These are phyloP conservation scores for Thermomucor indicae-seudaticae DNA, from an alignment of 371 early-diverging fungal species.

Conservation along the genomic window DNA sequence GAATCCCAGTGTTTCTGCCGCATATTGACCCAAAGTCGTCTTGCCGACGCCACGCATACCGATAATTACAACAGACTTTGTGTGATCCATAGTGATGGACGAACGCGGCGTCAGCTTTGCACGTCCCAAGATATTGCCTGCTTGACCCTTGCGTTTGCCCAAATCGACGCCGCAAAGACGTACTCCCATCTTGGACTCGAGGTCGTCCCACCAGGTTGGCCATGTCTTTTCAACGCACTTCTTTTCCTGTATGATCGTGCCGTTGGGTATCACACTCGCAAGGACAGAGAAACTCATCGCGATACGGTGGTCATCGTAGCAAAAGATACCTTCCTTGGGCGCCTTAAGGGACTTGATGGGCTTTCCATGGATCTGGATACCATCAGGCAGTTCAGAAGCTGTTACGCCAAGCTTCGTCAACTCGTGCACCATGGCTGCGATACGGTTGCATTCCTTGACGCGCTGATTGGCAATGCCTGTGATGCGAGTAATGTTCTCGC, in stretches of 20 bases:
- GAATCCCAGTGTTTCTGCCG: slow-evolving; percentile 64
- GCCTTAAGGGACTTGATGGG: slow-evolving; percentile 48
- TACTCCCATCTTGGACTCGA: slow-evolving; percentile 75
- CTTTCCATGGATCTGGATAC: slow-evolving; percentile 84
- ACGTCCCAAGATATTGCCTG: slow-evolving; percentile 25
- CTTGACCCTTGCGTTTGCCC: slow-evolving; percentile 34
- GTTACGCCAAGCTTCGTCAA: slow-evolving; percentile 86
- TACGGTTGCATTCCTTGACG: slow-evolving; percentile 97
- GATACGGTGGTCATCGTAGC: slow-evolving; percentile 97
- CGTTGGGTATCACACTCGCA: slow-evolving; percentile 70
- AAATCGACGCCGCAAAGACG: slow-evolving; percentile 73
- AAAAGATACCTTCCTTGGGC: slow-evolving; percentile 73
- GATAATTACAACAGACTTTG: slow-evolving; percentile 77
- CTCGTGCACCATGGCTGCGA: slow-evolving; percentile 94
- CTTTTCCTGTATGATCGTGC: slow-evolving; percentile 82
- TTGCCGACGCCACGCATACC: slow-evolving; percentile 99
- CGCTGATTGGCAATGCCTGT: slow-evolving; percentile 96
- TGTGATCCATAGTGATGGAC: slow-evolving; percentile 14
- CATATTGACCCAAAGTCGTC: slow-evolving; percentile 77
- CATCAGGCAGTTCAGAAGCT: slow-evolving; percentile 83
- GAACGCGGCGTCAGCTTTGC: slow-evolving; percentile 1
- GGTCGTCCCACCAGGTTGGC: slow-evolving; percentile 97
- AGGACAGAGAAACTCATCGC: slow-evolving; percentile 96
- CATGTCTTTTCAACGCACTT: slow-evolving; percentile 98
- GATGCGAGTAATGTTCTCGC: slow-evolving; percentile 73